Evolutionary conservation across 1,284 basidiomycete genomes (phyloP), one percentile per base, ranked within the genome.

Genomic region (Cryptococcus hybrid): DNA sequence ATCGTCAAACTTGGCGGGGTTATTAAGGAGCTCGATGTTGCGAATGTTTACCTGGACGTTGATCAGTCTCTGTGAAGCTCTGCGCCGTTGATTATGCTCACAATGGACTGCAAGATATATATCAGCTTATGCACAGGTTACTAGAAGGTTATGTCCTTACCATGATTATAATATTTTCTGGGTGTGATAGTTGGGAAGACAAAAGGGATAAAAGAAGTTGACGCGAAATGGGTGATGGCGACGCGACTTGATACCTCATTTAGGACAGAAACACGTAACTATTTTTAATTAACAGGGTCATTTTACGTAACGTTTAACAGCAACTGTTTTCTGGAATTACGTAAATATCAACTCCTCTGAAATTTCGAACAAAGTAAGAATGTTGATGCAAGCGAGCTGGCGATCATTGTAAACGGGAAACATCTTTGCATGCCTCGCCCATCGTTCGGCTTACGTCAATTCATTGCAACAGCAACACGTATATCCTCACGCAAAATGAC

Each of bases 1-100:
- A 70, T 98, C 94, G 15, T 87, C 84, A 78, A 95, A 97, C 65
- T 85, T 85, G 12, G 92, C 92, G 4, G 92, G 92, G 77, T 96
- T 96, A 82, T 93, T 93, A 69, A 94, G 82, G 61, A 96, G 90
- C 75, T 92, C 75, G 56, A 81, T 79, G 62, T 80, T 78, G 8
- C 78, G 75, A 60, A 81, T 80, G 64, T 78, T 80, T 57, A 80
- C 79, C 75, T 77, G 30, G 30, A 30, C 24, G 50, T 18, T 15
- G 47, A 36, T 51, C 36, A 51, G 50, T 49, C 8, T 34, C 12
- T 44, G 47, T 30, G 47, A 30, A 30, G 30, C 30, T 30, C 30
- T 30, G 30, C 15, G 11, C 43, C 7, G n/a, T 1, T 7, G 34
- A 30, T 34, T 34, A 35, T 45, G 64, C 72, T 71, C 56, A 74